Base-by-base conservation (phyloP, 257 asterid genomes). In the Solanum ahanhuiri region DNA sequence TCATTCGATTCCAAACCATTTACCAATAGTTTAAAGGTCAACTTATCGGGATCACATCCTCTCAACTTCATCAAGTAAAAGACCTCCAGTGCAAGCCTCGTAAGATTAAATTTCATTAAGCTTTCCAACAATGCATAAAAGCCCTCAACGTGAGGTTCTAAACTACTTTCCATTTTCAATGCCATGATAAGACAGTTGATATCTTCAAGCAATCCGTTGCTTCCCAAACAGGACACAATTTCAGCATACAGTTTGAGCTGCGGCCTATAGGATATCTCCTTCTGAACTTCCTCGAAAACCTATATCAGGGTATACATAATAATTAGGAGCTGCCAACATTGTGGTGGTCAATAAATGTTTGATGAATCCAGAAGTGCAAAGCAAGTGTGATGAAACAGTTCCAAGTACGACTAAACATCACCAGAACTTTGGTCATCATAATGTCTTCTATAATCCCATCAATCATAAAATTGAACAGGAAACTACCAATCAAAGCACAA, bases 201-300 rank as follows among this genome's bases (percentile, higher is more conserved):
- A 90, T 92, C 85, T 73, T 92, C 90, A 23, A 92, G 90, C 75
- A 92, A 85, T 85, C 90, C 95, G 77, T 92, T 92, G 90, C 90
- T 88, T 87, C 98, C 97, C 91, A 94, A 90, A 86, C 86, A 93
- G 39, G 95, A 87, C 57, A 94, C 90, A 84, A 92, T 90, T 75
- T 75, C 57, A 45, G 96, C 91, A 87, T 92, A 91, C 83, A 94
- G 81, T 34, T 87, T 85, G 88, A 92, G 79, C 86, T 90, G 91
- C 60, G 97, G 97, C 88, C 83, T 91, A 85, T 94, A 94, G 92
- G 96, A 92, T 71, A 86, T 89, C 92, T 94, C 98, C 72, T 90
- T 89, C 88, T 87, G 91, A 71, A 94, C 84, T 85, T 94, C 95
- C 90, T 89, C 93, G 22, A 94, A 94, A 39, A 93, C 95, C 98